Evolutionary conservation across 441 rosid species (phyloP).

Genomic region (Euphorbia celastroides): DNA sequence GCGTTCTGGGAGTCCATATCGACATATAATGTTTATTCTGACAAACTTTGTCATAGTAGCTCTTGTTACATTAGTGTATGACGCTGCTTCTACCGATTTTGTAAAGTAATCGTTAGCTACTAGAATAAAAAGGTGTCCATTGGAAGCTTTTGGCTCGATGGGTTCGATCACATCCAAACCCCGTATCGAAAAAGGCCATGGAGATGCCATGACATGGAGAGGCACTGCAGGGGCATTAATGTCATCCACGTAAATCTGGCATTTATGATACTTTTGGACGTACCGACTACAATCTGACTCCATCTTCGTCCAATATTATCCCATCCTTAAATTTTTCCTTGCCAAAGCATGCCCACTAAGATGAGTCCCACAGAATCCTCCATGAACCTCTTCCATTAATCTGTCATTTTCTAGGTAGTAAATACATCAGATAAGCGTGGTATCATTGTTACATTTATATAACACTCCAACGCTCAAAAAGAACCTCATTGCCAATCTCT

Average conservation of each 20-base stretch:
- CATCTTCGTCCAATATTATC: slow-evolving; percentile 14
- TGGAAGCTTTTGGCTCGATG: background rate
- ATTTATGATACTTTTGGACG: slow-evolving; percentile 6
- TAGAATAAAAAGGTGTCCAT: background rate
- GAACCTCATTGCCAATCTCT: background rate
- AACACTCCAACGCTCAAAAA: background rate
- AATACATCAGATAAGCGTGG: slow-evolving; percentile 1
- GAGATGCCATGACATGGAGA: background rate
- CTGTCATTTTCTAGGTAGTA: background rate
- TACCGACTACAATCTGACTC: slow-evolving; percentile 6
- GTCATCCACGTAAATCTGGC: background rate
- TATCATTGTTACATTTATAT: slow-evolving; percentile 1
- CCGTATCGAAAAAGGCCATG: background rate
- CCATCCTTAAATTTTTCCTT: background rate
- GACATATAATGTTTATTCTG: background rate
- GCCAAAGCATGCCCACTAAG: slow-evolving; percentile 2
- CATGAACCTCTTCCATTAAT: slow-evolving; percentile 7
- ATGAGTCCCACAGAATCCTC: slow-evolving; percentile 1
- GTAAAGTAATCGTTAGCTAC: slow-evolving; percentile 10
- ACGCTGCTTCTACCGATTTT: slow-evolving; percentile 1
- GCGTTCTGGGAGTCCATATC: background rate
- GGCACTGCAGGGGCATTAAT: background rate
- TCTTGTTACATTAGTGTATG: background rate
- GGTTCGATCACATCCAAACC: background rate
- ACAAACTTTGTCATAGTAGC: background rate